Conservation (phyloP, 2,329 filamentous ascomycete species). For the Ophiostoma populinum region DNA sequence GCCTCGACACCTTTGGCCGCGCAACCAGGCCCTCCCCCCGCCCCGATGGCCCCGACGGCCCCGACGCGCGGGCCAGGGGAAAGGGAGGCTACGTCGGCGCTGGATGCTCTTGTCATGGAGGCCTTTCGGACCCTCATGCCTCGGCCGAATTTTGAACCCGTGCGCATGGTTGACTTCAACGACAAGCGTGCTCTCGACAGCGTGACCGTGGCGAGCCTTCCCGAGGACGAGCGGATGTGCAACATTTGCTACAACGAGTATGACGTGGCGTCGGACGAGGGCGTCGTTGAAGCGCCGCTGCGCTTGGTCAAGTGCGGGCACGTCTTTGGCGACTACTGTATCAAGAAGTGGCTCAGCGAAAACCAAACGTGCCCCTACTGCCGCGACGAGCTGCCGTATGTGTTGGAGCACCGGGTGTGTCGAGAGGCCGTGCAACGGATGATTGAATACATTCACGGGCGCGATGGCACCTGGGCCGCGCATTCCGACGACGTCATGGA, state of each 20-base stretch:
- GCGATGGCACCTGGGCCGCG: too few relatives aligned
- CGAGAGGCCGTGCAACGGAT: neutral
- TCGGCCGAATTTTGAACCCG: too few relatives aligned
- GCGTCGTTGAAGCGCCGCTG: constrained; percentile 36
- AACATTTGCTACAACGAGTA: constrained; percentile 12
- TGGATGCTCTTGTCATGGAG: too few relatives aligned
- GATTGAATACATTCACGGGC: too few relatives aligned
- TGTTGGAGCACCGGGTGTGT: constrained; percentile 16
- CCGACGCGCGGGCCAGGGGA: too few relatives aligned
- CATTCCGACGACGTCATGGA: too few relatives aligned
- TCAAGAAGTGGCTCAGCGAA: constrained; percentile 48
- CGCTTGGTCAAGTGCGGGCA: constrained; percentile 46
- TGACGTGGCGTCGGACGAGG: constrained; percentile 29
- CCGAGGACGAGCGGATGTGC: constrained; percentile 30
- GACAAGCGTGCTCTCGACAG: constrained; percentile 30
- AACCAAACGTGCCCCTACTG: constrained; percentile 48
- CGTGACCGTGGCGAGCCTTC: constrained; percentile 26
- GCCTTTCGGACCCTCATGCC: too few relatives aligned
- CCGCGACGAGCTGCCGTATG: constrained; percentile 40
- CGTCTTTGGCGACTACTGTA: constrained; percentile 45
- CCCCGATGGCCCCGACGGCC: too few relatives aligned
- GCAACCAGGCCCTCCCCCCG: too few relatives aligned
- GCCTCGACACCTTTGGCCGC: too few relatives aligned
- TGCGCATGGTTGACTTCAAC: too few relatives aligned
- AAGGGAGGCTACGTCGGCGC: too few relatives aligned